Conservation (phyloP, 208 protist genomes). For the Wallacemonas sp. region DNA sequence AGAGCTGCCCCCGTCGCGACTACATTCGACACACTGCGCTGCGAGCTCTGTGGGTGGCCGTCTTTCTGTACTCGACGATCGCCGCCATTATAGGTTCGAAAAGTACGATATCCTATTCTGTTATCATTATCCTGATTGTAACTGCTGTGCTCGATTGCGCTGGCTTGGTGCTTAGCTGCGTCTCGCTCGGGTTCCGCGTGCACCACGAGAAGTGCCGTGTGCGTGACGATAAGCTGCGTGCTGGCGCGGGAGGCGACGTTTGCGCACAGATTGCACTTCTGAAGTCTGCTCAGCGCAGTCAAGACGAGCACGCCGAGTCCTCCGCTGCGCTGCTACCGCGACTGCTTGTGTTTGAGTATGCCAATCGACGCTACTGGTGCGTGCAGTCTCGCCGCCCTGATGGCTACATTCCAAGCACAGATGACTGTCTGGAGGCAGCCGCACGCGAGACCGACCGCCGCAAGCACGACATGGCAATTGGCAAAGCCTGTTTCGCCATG, state of each 20-base stretch:
- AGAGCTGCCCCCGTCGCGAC: conserved; percentile 3
- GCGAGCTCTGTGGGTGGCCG: not conserved
- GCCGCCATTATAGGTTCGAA: not conserved
- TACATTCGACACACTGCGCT: conserved; percentile 8
- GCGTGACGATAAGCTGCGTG: conserved; percentile 8
- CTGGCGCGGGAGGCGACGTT: conserved; percentile 1
- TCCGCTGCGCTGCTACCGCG: not conserved
- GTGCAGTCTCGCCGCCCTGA: not conserved
- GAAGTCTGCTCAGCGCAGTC: not conserved
- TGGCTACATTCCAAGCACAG: not conserved
- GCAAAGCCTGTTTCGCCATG: conserved; percentile 11
- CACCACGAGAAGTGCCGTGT: conserved; percentile 6
- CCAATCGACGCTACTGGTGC: not conserved
- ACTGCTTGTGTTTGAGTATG: conserved; percentile 3
- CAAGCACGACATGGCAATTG: not conserved
- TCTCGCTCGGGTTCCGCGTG: conserved; percentile 7
- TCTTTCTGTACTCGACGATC: conserved; percentile 1
- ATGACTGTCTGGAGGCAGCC: not conserved
- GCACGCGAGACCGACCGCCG: not conserved
- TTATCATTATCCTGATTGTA: not conserved
- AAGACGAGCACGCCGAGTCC: not conserved
- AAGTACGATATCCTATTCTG: too few species aligned
- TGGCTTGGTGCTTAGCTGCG: not conserved
- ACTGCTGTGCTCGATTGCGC: not conserved
- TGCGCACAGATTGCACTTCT: not conserved